A percentile compares a stretch with the other conserved stretches of the same genome.
Evolutionary conservation across 78 protist species (phyloP).

Genomic region (Dictyostelium citrinum): DNA sequence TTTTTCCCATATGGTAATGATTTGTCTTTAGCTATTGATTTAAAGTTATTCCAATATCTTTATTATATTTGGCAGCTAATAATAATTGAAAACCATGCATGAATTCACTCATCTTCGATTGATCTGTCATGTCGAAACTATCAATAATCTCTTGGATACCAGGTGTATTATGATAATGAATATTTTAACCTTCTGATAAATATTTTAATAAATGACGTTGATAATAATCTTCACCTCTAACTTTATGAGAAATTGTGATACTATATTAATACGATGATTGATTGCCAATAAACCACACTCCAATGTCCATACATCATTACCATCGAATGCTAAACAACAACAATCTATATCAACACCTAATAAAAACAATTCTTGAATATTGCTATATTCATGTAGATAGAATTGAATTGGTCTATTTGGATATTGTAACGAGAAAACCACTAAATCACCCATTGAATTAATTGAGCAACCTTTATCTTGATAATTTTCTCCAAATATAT

Average conservation of each 20-base stretch:
- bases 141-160: background rate
- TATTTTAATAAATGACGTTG: slow-evolving; percentile 13
- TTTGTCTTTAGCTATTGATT: background rate
- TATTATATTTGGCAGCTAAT: background rate
- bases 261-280: slow-evolving; percentile 17
- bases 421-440: background rate
- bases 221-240: background rate
- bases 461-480: background rate
- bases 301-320: slow-evolving; percentile 4
- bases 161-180: background rate
- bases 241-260: background rate
- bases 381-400: background rate
- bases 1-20: background rate
- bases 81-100: background rate
- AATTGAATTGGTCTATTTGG: background rate
- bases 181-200: slow-evolving; percentile 10
- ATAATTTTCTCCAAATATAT: background rate
- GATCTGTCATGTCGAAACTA: background rate
- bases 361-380: background rate
- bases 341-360: slow-evolving; percentile 34
- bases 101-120: background rate
- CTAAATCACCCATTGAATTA: background rate
- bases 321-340: slow-evolving; percentile 55
- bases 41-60: background rate
- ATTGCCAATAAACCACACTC: slow-evolving; percentile 15